These are phyloP conservation scores for Pythium vanterpoolii DNA, from an alignment of 352 stramenopile species.

Conservation along the genomic window DNA sequence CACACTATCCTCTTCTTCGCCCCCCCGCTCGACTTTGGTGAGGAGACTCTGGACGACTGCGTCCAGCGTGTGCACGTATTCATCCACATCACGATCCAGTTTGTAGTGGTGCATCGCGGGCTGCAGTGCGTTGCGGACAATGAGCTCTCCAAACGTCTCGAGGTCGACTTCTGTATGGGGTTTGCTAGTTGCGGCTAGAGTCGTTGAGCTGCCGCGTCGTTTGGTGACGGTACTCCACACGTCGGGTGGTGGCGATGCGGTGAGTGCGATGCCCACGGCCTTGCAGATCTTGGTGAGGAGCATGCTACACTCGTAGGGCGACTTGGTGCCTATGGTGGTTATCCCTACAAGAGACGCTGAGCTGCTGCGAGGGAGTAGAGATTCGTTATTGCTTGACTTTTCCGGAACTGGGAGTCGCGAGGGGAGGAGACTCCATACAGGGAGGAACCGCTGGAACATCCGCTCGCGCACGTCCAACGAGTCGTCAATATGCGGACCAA, in stretches of 20 bases:
- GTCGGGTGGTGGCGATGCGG: constrained; percentile 6
- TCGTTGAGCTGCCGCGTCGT: constrained; percentile 15
- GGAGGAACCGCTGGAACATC: constrained; percentile 35
- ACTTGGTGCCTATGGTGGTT: constrained; percentile 23
- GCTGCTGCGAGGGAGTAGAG: too few species aligned
- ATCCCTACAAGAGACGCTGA: too few species aligned
- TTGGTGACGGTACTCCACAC: constrained; percentile 10
- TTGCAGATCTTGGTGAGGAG: constrained; percentile 60
- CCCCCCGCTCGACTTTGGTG: not conserved
- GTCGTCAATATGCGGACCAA: constrained; percentile 34
- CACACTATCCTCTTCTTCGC: constrained; percentile 2
- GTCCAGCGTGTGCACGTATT: constrained; percentile 46
- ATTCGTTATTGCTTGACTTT: not conserved
- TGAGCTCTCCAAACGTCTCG: constrained; percentile 42
- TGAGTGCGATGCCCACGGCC: constrained; percentile 39
- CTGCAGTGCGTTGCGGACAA: constrained; percentile 41
- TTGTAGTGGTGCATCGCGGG: constrained; percentile 53
- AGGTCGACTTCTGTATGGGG: constrained; percentile 38
- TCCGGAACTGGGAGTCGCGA: not conserved
- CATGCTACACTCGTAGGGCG: constrained; percentile 54
- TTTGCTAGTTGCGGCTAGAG: constrained; percentile 16
- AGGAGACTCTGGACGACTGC: constrained; percentile 40
- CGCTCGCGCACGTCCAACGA: constrained; percentile 23
- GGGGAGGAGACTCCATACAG: constrained; percentile 44
- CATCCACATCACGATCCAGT: constrained; percentile 33